Evolutionary conservation across 192 early-diverging fungal species (phyloP), one percentile per base, ranked within the genome.

Genomic region (Dispira simplex): DNA sequence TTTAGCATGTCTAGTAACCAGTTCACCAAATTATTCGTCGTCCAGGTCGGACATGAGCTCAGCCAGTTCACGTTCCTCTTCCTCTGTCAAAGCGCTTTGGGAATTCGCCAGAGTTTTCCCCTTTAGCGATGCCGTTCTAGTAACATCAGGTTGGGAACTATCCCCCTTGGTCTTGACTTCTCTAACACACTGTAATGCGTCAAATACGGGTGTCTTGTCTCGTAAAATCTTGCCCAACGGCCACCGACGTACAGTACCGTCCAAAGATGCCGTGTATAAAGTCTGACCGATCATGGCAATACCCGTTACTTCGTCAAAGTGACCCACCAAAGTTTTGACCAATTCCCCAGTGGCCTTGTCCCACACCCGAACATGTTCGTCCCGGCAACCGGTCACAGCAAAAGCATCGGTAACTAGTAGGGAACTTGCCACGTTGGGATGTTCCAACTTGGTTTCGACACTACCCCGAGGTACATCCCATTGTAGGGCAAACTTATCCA

Each of bases 31-130:
- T 27, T 58, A 39, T 27, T 62, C 59, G 9, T 62, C 59, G 32
- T 39, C 32, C 32, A 39, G 32, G 20, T 62, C 59, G n/a, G 59
- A 62, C 8, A 62, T 39, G 8, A 62, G 43, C n/a, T 62, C 59
- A 39, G 59, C 59, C 8, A 62, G 25, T 45, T 62, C 59, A 32
- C 59, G 59, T 14, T 62, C 59, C 59, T 62, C 59, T 39, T 62
- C 59, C 43, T 62, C 59, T 5, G 59, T 62, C 28, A 62, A 43
- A 27, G 56, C 10, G 8, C n/a, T 58, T 11, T 18, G 21, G 10
- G 27, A 26, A 27, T 32, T 58, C 16, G 56, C 27, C 56, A 16
- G 56, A 0, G 56, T 1, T n/a, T 43, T 32, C 49, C 1, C 23
- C 49, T 51, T 18, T 23, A 8, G 2, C 8, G 23, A 23, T 51